Base-by-base conservation (phyloP, 768 basidiomycete genomes). In the Lenzites betulinus region DNA sequence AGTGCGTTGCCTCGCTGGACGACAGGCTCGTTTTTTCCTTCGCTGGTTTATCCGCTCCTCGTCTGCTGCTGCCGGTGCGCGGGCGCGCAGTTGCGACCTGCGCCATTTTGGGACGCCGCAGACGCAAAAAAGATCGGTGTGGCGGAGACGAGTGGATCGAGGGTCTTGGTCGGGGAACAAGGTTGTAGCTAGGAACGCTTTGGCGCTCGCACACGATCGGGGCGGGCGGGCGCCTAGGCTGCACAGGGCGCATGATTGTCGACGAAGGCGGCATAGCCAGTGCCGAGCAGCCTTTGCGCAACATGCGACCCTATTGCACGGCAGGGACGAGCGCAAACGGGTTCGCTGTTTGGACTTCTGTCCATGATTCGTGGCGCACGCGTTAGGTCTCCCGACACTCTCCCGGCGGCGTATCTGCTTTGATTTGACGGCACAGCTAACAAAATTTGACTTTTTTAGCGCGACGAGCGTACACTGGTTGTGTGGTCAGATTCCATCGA, bases 401-500 rank as follows among this genome's bases (percentile, higher is more conserved):
- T n/a, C n/a, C n/a, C n/a, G n/a, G n/a, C n/a, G n/a, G n/a, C n/a
- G n/a, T n/a, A n/a, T n/a, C n/a, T n/a, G n/a, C n/a, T n/a, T n/a
- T n/a, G n/a, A n/a, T n/a, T n/a, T n/a, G n/a, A n/a, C n/a, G n/a
- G n/a, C n/a, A n/a, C n/a, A n/a, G n/a, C n/a, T n/a, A n/a, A n/a
- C n/a, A n/a, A n/a, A n/a, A n/a, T n/a, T n/a, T n/a, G n/a, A n/a
- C n/a, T n/a, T 25, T 46, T 52, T 6, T 64, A 89, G 88, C 84
- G 92, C 47, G 89, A 93, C 70, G 93, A 94, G 71, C 84, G 89
- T 39, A 89, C 90, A 18, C 80, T 95, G 55, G 83, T 94, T 62
- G 85, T 94, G 63, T 95, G 92, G 92, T 86, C 88, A 20, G 89
- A 93, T 69, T 81, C 84, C 0, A 79, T 93, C 46, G 90, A 93